These are phyloP conservation scores for Dendrostoma leiphaemia DNA, from an alignment of 2,329 filamentous ascomycete species.

Conservation along the genomic window DNA sequence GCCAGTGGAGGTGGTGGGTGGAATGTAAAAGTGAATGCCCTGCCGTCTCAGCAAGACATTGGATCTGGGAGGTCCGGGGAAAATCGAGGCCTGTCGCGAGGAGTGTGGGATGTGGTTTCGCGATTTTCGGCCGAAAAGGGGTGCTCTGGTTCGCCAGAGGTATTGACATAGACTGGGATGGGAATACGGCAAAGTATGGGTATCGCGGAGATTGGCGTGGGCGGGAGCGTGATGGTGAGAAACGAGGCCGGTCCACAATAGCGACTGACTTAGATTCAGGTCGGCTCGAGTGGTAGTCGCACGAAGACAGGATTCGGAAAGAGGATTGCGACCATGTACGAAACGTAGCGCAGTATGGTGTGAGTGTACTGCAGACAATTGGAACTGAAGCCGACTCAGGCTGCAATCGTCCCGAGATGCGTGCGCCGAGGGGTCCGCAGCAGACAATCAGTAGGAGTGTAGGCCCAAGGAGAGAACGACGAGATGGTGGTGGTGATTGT, in stretches of 20 bases:
- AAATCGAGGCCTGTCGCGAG: slow-evolving; percentile 3
- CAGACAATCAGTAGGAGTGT: background rate
- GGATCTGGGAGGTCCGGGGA: background rate
- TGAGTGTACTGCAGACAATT: background rate
- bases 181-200: slow-evolving; percentile 15
- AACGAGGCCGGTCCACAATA: slow-evolving; percentile 3
- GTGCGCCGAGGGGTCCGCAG: background rate
- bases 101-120: slow-evolving; percentile 7
- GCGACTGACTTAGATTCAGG: too few relatives aligned
- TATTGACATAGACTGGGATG: slow-evolving; percentile 15
- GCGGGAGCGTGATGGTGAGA: background rate
- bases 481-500: slow-evolving; percentile 1
- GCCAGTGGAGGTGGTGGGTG: background rate
- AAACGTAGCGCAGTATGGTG: too few relatives aligned
- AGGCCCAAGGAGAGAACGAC: too few relatives aligned
- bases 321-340: background rate
- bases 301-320: background rate
- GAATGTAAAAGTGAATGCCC: background rate
- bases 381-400: too few relatives aligned
- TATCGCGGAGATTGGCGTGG: slow-evolving; percentile 11
- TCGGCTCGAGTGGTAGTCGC: background rate
- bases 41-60: slow-evolving; percentile 12
- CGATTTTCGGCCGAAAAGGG: slow-evolving; percentile 11
- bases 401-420: too few relatives aligned
- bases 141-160: slow-evolving; percentile 6